A percentile compares a stretch with the other conserved stretches of the same genome.
These are phyloP conservation scores for Drosera spatulata DNA, from an alignment of 179 eudicot genomes.

Conservation along the genomic window DNA sequence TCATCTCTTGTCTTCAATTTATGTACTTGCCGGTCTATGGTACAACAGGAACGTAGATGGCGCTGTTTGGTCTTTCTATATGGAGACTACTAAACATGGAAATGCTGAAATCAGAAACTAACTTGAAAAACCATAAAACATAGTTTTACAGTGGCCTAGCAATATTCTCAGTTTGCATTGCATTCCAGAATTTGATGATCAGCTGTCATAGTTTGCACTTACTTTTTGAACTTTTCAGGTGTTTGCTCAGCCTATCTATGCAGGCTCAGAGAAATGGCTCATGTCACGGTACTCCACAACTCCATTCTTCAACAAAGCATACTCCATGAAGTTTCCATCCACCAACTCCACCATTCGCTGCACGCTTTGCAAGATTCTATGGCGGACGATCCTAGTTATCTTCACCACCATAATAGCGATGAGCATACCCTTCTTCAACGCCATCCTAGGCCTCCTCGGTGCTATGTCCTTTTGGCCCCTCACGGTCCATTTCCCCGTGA, in stretches of 20 bases:
- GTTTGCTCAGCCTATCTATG: slow-evolving; percentile 21
- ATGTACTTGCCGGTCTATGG: background rate
- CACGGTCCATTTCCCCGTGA: slow-evolving; percentile 29
- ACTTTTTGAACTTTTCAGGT: slow-evolving; percentile 6
- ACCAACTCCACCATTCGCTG: background rate
- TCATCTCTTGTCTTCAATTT: background rate
- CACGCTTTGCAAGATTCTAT: background rate
- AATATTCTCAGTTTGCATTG: too few species aligned
- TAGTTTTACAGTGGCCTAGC: too few species aligned
- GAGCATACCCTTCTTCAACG: slow-evolving; percentile 10
- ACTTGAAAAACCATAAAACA: background rate
- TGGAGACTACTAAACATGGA: too few species aligned
- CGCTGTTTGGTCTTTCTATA: too few species aligned
- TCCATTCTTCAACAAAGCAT: slow-evolving; percentile 15
- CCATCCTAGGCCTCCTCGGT: slow-evolving; percentile 29
- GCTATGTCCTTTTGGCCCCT: slow-evolving; percentile 27
- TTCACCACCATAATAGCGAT: background rate
- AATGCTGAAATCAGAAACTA: too few species aligned
- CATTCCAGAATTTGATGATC: too few species aligned
- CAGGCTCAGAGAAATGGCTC: slow-evolving; percentile 10
- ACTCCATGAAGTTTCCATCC: slow-evolving; percentile 3
- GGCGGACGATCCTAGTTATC: slow-evolving; percentile 12
- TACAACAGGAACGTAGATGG: too few species aligned
- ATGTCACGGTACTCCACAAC: slow-evolving; percentile 13
- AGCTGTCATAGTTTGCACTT: too few species aligned